Conservation (phyloP, 306 rosid genomes). For the Dryas drummondii region DNA sequence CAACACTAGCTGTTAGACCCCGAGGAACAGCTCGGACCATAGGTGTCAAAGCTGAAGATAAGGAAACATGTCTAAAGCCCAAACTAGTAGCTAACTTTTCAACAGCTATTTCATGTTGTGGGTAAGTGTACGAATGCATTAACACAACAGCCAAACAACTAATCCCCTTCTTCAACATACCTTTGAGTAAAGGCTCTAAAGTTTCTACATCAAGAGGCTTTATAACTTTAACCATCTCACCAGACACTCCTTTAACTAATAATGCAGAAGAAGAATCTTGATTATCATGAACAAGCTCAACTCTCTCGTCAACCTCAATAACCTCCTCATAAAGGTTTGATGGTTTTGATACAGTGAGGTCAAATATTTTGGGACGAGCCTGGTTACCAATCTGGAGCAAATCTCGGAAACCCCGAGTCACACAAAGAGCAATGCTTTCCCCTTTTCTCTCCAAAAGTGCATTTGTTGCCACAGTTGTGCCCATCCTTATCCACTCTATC, state of each 20-base stretch:
- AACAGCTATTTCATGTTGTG: conserved; percentile 68
- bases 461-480: conserved; percentile 94
- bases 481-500: conserved; percentile 99
- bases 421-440: conserved; percentile 89
- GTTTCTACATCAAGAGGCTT: conserved; percentile 68
- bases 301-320: conserved; percentile 82
- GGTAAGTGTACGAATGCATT: conserved; percentile 88
- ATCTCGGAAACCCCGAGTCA: conserved; percentile 81
- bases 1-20: conserved; percentile 91
- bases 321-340: conserved; percentile 86
- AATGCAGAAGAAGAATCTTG: conserved; percentile 34
- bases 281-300: conserved; percentile 57
- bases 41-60: conserved; percentile 90
- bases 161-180: conserved; percentile 65
- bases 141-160: conserved; percentile 83
- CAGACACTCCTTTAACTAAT: conserved; percentile 69
- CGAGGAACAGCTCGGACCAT: conserved; percentile 98
- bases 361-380: conserved; percentile 93
- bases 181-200: conserved; percentile 54
- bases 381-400: conserved; percentile 90
- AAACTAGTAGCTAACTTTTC: conserved; percentile 61
- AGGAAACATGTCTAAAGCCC: conserved; percentile 89
- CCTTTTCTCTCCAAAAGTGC: conserved; percentile 91
- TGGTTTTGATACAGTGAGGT: conserved; percentile 77
- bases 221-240: conserved; percentile 74